Base-by-base conservation (phyloP, 116 monocot genomes). In the Dioscorea cayenensis region DNA sequence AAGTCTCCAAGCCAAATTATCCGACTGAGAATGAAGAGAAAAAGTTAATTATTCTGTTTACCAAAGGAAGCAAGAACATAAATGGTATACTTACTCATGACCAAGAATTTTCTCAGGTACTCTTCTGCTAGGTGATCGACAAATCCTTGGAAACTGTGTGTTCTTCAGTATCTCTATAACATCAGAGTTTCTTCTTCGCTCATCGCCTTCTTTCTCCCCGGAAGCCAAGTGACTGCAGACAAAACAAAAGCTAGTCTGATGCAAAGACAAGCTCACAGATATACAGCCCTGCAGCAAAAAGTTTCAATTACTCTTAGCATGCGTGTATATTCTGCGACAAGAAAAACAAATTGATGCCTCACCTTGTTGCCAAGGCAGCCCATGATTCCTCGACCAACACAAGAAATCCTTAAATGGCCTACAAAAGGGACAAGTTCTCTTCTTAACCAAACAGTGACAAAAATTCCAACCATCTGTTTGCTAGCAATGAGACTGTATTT, bases 401-500 rank as follows among this genome's bases (percentile, higher is more conserved):
- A 85, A 64, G 84, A 87, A 28, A 90, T 19, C 51, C 85, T 89
- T 49, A 95, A 74, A 77, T 95, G 92, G 28, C 89, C 85, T 61
- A 95, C 77, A 38, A 92, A 84, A 20, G 80, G 82, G 14, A 87
- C 86, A 36, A 90, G 77, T 64, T 95, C 92, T 64, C 70, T 81
- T 64, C 82, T 85, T 7, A 80, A 82, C 95, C 95, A 95, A 36
- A 95, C 77, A 10, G 82, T 85, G 10, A 95, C 80, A 73, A 92
- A 95, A 60, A 95, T 92, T 25, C 95, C 95, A 32, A 95, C 95
- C 95, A 95, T 92, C 66, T 95, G 85, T 52, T 90, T 95, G 68
- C 90, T 78, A 14, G 82, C 80, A 29, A 95, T 70, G 70, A 82
- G 86, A 52, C 80, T 75, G 66, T 95, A 95, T 49, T 67, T 84